These are phyloP conservation scores for Discostella stelligeroides DNA, from an alignment of 108 stramenopile genomes.

Conservation along the genomic window DNA sequence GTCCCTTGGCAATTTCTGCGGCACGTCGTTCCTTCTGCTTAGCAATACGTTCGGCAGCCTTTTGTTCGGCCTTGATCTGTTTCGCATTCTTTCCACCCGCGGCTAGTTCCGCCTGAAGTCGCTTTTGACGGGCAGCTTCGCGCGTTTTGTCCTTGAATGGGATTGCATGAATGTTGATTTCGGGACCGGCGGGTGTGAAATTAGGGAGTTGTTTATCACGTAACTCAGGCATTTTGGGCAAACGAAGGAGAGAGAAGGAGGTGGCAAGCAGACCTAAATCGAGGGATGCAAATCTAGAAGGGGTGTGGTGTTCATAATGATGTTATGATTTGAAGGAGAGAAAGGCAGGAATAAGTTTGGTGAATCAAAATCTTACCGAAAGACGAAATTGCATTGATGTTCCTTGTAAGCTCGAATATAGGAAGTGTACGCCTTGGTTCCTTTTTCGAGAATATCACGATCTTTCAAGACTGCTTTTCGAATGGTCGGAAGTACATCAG, in stretches of 20 bases:
- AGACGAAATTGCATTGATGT: slow-evolving; percentile 91
- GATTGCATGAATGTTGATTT: slow-evolving; percentile 82
- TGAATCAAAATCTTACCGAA: slow-evolving; percentile 58
- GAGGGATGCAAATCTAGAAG: slow-evolving; percentile 83
- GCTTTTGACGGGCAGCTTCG: slow-evolving; percentile 90
- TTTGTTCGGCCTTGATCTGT: slow-evolving; percentile 88
- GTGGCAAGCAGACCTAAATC: slow-evolving; percentile 90
- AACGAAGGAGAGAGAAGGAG: slow-evolving; percentile 88
- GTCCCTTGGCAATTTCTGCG: slow-evolving; percentile 75
- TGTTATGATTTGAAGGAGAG: not conserved
- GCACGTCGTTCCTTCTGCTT: slow-evolving; percentile 64
- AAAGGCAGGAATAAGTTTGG: not conserved
- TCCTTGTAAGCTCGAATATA: slow-evolving; percentile 97
- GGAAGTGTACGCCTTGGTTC: slow-evolving; percentile 94
- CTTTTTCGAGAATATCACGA: slow-evolving; percentile 95
- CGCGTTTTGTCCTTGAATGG: slow-evolving; percentile 88
- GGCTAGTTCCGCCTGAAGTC: slow-evolving; percentile 80
- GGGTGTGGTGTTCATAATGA: not conserved
- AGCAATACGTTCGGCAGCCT: slow-evolving; percentile 66
- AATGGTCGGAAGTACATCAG: slow-evolving; percentile 70
- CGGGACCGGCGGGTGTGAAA: slow-evolving; percentile 78
- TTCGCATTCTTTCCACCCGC: slow-evolving; percentile 91
- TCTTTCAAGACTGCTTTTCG: slow-evolving; percentile 79
- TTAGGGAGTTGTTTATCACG: slow-evolving; percentile 64
- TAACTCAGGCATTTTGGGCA: slow-evolving; percentile 99